phyloP scores from a whole-genome alignment of 306 rosid species.

The Rubus idaeus region DNA sequence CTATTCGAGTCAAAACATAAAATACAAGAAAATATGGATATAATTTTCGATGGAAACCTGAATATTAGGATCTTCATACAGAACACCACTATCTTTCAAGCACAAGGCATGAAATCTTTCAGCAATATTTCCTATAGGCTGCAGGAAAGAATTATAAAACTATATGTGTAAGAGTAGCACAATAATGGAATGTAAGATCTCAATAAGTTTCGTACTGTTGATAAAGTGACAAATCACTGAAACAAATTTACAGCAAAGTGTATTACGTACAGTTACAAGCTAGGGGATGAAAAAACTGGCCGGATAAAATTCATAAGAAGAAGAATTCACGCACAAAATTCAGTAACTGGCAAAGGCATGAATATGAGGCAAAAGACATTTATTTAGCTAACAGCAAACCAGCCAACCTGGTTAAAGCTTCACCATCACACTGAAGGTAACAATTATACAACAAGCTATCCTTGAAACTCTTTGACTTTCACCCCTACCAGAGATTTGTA shows the following conservation, averaged over 20 bases:
- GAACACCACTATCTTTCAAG: slow-evolving; percentile 95
- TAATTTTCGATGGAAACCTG: slow-evolving; percentile 52
- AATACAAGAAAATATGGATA: background rate
- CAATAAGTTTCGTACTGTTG: background rate
- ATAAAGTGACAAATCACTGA: background rate
- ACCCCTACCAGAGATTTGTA: background rate
- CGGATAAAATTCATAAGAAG: background rate
- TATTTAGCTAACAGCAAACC: background rate
- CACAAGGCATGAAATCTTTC: slow-evolving; percentile 93
- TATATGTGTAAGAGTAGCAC: slow-evolving; percentile 7
- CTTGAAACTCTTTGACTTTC: background rate
- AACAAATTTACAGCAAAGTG: background rate
- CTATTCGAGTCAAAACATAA: background rate
- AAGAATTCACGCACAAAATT: background rate
- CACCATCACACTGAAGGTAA: background rate
- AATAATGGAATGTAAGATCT: background rate
- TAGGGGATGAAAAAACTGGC: background rate
- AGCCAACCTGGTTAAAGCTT: too few species aligned
- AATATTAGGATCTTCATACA: slow-evolving; percentile 95
- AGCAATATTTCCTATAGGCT: slow-evolving; percentile 93
- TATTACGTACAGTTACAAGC: background rate
- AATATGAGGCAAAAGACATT: background rate
- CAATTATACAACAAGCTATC: background rate
- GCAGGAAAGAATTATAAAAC: slow-evolving; percentile 37
- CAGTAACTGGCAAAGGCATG: background rate